These are phyloP conservation scores for Xylaria sp. DNA, from an alignment of 2,329 filamentous ascomycete species.

Conservation along the genomic window DNA sequence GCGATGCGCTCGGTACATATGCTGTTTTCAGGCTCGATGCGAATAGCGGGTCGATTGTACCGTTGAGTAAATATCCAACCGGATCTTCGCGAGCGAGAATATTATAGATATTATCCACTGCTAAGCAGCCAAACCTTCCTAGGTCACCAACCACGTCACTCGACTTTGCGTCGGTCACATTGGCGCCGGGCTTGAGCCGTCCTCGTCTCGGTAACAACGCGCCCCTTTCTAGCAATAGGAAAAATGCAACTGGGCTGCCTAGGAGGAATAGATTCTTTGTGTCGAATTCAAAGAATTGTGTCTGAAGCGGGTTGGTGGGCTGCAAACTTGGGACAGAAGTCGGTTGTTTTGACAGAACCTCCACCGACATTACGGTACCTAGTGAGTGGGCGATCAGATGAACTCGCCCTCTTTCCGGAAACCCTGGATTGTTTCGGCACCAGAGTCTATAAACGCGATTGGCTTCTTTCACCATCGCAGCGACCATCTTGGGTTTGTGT, in stretches of 20 bases:
- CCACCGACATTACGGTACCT: constrained; percentile 92
- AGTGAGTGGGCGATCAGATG: constrained; percentile 94
- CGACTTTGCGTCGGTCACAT: constrained; percentile 68
- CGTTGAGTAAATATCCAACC: constrained; percentile 92
- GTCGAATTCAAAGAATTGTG: constrained; percentile 85
- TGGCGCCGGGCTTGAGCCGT: constrained; percentile 78
- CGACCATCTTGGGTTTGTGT: constrained; percentile 94
- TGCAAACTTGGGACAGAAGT: constrained; percentile 70
- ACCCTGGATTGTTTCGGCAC: constrained; percentile 93
- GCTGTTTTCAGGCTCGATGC: constrained; percentile 80
- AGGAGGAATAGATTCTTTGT: constrained; percentile 89
- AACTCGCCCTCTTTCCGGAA: constrained; percentile 81
- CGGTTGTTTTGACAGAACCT: constrained; percentile 90
- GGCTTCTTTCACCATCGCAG: constrained; percentile 87
- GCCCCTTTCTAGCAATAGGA: constrained; percentile 83
- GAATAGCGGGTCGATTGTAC: constrained; percentile 85
- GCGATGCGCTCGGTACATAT: constrained; percentile 78
- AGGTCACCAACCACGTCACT: constrained; percentile 77
- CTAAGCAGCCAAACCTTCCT: constrained; percentile 87
- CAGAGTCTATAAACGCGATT: constrained; percentile 96
- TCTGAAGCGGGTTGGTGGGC: constrained; percentile 56
- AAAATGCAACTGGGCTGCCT: constrained; percentile 92
- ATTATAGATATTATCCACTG: constrained; percentile 97
- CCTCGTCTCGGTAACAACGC: constrained; percentile 79
- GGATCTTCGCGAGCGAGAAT: constrained; percentile 78